A percentile compares a stretch with the other conserved stretches of the same genome.
These are phyloP conservation scores for Liquidambar formosana DNA, from an alignment of 164 flowering plant species.

Conservation along the genomic window DNA sequence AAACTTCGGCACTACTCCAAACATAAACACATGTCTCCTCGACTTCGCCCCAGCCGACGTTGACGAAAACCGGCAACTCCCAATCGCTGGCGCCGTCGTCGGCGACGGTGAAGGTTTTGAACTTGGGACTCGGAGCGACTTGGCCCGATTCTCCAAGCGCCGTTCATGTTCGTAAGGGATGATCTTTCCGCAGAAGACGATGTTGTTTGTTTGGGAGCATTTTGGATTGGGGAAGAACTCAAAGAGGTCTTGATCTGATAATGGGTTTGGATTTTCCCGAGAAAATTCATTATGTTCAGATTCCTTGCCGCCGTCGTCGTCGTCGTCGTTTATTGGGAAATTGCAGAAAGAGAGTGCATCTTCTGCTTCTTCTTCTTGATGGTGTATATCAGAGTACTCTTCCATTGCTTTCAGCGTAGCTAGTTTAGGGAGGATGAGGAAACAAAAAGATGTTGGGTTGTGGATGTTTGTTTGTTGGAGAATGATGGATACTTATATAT, in stretches of 20 bases:
- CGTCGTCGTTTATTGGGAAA: not conserved
- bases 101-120: not conserved
- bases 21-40: not conserved
- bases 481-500: no score
- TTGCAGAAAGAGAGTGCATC: conserved; percentile 8
- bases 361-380: not conserved
- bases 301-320: not conserved
- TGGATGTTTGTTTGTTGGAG: no score
- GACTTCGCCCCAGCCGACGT: not conserved
- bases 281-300: not conserved
- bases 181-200: conserved; percentile 8
- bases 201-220: no score
- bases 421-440: no score
- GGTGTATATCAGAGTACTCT: not conserved
- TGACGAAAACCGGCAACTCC: not conserved
- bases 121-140: not conserved
- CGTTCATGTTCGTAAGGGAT: not conserved
- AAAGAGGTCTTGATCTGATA: conserved; percentile 2
- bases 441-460: no score
- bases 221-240: not conserved
- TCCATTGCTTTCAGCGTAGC: no score
- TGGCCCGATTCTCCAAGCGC: no score
- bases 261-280: not conserved
- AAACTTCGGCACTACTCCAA: conserved; percentile 1
- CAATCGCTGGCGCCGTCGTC: not conserved